A percentile compares a stretch with the other conserved stretches of the same genome.
These are phyloP conservation scores for Zizania palustris DNA, from an alignment of 202 grass and related monocot species.

Conservation along the genomic window DNA sequence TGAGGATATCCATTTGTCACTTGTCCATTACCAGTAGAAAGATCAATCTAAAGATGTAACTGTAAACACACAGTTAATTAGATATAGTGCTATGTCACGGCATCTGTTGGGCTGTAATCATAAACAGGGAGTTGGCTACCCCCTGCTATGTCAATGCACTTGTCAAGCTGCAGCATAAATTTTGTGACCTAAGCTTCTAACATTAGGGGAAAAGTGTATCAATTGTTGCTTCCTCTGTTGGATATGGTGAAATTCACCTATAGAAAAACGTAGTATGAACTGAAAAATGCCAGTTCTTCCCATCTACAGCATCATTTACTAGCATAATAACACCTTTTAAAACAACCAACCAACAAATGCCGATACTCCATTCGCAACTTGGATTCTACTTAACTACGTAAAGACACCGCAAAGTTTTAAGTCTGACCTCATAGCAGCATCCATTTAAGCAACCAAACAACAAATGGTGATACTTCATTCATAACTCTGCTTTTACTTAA, in stretches of 20 bases:
- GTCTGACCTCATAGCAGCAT: slow-evolving; percentile 53
- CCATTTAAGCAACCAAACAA: slow-evolving; percentile 8
- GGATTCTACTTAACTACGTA: neutral
- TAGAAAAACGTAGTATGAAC: slow-evolving; percentile 47
- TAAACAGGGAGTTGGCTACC: slow-evolving; percentile 12
- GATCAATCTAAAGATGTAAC: slow-evolving; percentile 17
- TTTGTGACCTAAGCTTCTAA: slow-evolving; percentile 10
- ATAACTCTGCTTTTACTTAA: neutral
- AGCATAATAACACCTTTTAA: neutral
- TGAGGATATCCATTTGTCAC: neutral
- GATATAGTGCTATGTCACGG: neutral
- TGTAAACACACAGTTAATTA: neutral
- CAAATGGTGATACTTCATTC: neutral
- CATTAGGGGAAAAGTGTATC: neutral
- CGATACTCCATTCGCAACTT: neutral
- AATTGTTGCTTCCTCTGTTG: neutral
- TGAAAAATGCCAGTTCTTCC: slow-evolving; percentile 28
- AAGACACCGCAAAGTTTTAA: neutral
- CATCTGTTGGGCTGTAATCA: slow-evolving; percentile 22
- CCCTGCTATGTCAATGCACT: slow-evolving; percentile 1
- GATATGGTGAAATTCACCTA: slow-evolving; percentile 12
- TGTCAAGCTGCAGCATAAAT: slow-evolving; percentile 5
- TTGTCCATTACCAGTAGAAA: neutral
- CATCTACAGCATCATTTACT: neutral
- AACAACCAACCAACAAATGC: slow-evolving; percentile 17